Percentiles rank a stretch among this genome's conserved stretches.
Evolutionary conservation across 2,329 filamentous ascomycete species (phyloP).

Genomic region (Cadophora luteo-olivacea): DNA sequence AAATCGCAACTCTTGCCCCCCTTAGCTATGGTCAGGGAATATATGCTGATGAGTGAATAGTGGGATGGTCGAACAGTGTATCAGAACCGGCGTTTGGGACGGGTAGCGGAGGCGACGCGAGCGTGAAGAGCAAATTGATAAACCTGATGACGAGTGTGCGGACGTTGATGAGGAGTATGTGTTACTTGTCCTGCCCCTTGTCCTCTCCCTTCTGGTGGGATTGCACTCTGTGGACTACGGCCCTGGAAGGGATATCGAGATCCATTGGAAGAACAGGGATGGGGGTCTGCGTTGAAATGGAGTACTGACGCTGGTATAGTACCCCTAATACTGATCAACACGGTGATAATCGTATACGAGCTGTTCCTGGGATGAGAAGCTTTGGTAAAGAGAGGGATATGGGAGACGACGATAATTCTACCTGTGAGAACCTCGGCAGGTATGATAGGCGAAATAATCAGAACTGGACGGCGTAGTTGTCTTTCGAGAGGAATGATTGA

Average conservation of each 20-base stretch:
- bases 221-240: not conserved
- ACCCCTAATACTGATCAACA: constrained; percentile 84
- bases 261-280: not conserved
- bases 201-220: not conserved
- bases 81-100: constrained; percentile 77
- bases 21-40: not conserved
- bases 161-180: constrained; percentile 90
- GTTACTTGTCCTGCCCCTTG: not conserved
- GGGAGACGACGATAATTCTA: not conserved
- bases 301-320: constrained; percentile 55
- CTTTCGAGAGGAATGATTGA: not conserved
- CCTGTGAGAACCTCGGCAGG: not conserved
- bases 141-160: constrained; percentile 90
- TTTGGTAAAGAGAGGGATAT: not conserved
- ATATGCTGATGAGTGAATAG: constrained; percentile 50
- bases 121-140: constrained; percentile 85
- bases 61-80: constrained; percentile 78
- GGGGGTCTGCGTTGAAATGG: constrained; percentile 5
- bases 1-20: not conserved
- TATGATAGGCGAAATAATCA: not conserved
- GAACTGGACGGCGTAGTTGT: not conserved
- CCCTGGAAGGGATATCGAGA: not conserved
- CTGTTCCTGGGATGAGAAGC: constrained; percentile 68
- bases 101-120: constrained; percentile 69
- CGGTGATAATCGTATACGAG: constrained; percentile 83